These are phyloP conservation scores for Solanum appendiculatum DNA, from an alignment of 257 asterid species.

Conservation along the genomic window DNA sequence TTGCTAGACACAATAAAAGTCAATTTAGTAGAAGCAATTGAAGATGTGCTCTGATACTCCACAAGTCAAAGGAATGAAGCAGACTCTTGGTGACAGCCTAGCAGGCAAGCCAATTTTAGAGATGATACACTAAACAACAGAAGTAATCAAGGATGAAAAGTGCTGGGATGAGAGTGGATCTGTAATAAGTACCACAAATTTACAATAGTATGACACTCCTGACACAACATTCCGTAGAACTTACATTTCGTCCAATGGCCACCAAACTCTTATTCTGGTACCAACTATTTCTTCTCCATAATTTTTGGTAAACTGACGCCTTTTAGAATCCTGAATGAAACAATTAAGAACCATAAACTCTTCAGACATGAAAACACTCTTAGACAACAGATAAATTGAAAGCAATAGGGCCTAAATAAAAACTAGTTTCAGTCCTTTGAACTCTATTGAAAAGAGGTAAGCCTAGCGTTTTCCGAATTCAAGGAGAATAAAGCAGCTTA, in stretches of 20 bases:
- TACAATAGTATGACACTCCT: neutral
- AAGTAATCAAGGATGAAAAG: neutral
- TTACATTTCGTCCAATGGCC: slow-evolving; percentile 39
- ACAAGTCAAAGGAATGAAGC: neutral
- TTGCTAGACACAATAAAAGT: neutral
- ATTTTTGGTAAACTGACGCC: slow-evolving; percentile 3
- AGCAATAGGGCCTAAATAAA: neutral
- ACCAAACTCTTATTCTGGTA: slow-evolving; percentile 38
- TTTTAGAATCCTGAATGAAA: slow-evolving; percentile 22
- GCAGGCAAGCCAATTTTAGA: neutral
- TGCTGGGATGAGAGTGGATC: neutral
- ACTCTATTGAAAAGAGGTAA: neutral
- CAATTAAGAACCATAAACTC: neutral
- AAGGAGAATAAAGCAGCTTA: neutral
- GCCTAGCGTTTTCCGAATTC: neutral
- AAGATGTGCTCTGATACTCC: neutral
- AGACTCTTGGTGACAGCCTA: neutral
- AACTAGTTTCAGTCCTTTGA: neutral
- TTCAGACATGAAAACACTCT: neutral
- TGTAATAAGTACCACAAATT: neutral
- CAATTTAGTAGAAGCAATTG: neutral
- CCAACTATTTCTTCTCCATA: slow-evolving; percentile 44
- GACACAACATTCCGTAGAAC: slow-evolving; percentile 9
- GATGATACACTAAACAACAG: neutral
- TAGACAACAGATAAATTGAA: neutral